A percentile compares a stretch with the other conserved stretches of the same genome.
These are phyloP conservation scores for Trametes cubensis DNA, from an alignment of 768 basidiomycete genomes.

Conservation along the genomic window DNA sequence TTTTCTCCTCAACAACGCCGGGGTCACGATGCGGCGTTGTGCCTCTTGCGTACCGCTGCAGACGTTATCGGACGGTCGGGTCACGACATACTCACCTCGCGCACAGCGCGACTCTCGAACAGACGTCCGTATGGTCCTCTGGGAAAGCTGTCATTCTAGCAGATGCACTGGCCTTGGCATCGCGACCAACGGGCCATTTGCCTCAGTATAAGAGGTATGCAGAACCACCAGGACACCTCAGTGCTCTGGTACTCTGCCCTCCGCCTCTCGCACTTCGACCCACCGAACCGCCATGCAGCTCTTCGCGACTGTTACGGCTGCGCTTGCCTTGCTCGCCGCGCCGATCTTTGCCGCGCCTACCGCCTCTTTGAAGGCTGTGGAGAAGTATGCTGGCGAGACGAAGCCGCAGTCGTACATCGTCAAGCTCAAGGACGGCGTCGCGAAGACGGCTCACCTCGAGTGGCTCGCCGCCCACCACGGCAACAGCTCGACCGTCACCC, in stretches of 20 bases:
- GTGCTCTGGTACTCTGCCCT: slow-evolving; percentile 8
- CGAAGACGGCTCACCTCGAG: slow-evolving; percentile 23
- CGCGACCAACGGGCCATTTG: neutral
- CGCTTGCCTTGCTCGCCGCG: slow-evolving; percentile 12
- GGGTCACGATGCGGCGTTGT: neutral
- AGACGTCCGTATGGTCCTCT: neutral
- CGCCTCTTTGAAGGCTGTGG: slow-evolving; percentile 1
- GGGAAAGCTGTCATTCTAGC: neutral
- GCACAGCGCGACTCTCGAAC: neutral
- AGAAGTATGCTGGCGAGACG: slow-evolving; percentile 21
- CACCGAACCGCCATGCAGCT: neutral
- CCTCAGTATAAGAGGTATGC: neutral
- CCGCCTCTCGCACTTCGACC: neutral
- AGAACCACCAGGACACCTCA: neutral
- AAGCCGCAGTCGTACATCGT: slow-evolving; percentile 28
- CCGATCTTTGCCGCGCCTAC: slow-evolving; percentile 7
- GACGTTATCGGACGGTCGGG: slow-evolving; percentile 1
- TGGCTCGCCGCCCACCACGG: slow-evolving; percentile 18
- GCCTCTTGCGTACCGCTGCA: neutral
- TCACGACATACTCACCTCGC: slow-evolving; percentile 8
- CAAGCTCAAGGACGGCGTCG: slow-evolving; percentile 27
- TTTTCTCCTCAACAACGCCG: neutral
- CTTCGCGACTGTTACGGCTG: slow-evolving; percentile 10
- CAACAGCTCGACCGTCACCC: slow-evolving; percentile 18
- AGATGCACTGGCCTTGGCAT: neutral